Evolutionary conservation across 345 rosid species (phyloP), one percentile per base, ranked within the genome.

Genomic region (Salix brachista): DNA sequence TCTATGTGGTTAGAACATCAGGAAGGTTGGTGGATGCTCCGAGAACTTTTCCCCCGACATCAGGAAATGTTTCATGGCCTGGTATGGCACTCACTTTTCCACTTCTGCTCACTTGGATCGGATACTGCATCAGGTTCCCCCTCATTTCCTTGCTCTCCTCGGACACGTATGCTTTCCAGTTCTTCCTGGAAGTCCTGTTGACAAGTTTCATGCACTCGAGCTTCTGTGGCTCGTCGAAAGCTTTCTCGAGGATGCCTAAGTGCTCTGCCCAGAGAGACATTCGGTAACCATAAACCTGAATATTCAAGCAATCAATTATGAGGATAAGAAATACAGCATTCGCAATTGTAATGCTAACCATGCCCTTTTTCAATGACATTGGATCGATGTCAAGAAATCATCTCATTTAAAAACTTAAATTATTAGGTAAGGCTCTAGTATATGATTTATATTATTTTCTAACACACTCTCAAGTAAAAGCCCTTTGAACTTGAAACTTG

Each of bases 181-280:
- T 91, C 14, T 11, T 28, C 61, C 69, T 50, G 0, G 90, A 88
- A 10, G 86, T 77, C 76, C 70, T 64, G 30, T 82, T 88, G 42
- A 90, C 88, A 28, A 8, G 68, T 78, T 75, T 76, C 69, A 90
- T 70, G 52, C 96, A 90, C 56, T 84, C 76, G 1, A 65, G 69
- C 52, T 42, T 75, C 70, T 85, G 80, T 3, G 93, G 91, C 69
- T 88, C 85, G 5, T 5, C 46, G 64, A 81, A 86, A 23, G 44
- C 48, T 30, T 89, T 84, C 70, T 90, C 86, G 0, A 90, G 75
- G n/a, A 4, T n/a, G 14, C 85, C 91, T 4, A 87, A 76, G 77
- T 91, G 93, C 79, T 90, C 93, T 0, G 89, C 96, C 93, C 96
- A 91, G 0, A 89, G 85, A 25, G 92, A 89, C 88, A 88, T 89